Evolutionary conservation across 2,329 filamentous ascomycete genomes (phyloP).

Genomic region (Chrysoporthe puriensis): DNA sequence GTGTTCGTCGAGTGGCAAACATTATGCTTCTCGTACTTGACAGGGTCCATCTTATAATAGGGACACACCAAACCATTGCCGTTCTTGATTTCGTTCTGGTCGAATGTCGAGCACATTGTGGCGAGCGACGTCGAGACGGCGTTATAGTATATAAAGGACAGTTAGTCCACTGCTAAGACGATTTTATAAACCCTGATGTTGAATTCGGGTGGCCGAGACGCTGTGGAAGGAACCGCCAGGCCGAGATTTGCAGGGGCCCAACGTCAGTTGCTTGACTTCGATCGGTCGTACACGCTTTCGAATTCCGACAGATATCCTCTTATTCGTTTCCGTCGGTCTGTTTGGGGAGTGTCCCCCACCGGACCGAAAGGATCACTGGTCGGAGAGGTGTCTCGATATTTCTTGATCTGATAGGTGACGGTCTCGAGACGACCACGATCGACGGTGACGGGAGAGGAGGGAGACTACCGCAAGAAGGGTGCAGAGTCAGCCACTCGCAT

Average conservation of each 20-base stretch:
- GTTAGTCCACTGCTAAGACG: not conserved
- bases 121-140: too few species aligned
- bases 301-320: constrained; percentile 8
- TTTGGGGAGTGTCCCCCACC: not conserved
- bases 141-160: not conserved
- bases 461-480: not conserved
- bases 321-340: constrained; percentile 1
- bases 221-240: not conserved
- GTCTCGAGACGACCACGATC: not conserved
- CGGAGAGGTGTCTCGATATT: constrained; percentile 10
- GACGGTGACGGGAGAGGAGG: not conserved
- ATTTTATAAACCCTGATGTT: not conserved
- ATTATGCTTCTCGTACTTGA: not conserved
- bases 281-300: not conserved
- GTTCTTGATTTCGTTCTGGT: not conserved
- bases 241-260: not conserved
- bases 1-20: not conserved
- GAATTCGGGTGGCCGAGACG: not conserved
- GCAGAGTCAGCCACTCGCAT: not conserved
- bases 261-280: not conserved
- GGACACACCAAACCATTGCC: constrained; percentile 14
- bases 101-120: not conserved
- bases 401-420: constrained; percentile 16
- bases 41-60: constrained; percentile 1
- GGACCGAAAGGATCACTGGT: constrained; percentile 10